These are phyloP conservation scores for Annona cherimola DNA, from an alignment of 164 flowering plant species.

Conservation along the genomic window DNA sequence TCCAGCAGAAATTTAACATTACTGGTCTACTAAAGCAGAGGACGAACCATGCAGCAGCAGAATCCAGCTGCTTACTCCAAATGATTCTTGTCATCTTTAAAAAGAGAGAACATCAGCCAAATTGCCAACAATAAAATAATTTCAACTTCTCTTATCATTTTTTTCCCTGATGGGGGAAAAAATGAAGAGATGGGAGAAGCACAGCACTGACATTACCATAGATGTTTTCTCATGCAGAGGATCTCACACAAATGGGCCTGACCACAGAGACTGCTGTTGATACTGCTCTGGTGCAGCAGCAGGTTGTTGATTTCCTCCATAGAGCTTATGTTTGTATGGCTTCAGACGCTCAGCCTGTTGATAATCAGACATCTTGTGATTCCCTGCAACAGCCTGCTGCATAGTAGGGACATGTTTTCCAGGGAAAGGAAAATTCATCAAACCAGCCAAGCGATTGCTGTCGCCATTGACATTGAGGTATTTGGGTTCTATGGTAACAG, in stretches of 20 bases:
- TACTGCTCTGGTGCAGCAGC: conserved; percentile 50
- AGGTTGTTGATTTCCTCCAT: conserved; percentile 31
- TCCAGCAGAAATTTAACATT: conserved; percentile 45
- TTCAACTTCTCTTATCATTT: neutral
- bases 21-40: conserved; percentile 36
- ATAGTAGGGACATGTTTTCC: conserved; percentile 63
- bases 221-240: conserved; percentile 2
- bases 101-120: neutral
- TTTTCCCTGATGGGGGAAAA: neutral
- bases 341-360: conserved; percentile 33
- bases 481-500: neutral
- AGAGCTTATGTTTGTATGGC: conserved; percentile 14
- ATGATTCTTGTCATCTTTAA: conserved; percentile 10
- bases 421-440: conserved; percentile 64
- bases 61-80: conserved; percentile 37
- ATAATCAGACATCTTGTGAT: conserved; percentile 33
- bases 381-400: conserved; percentile 38
- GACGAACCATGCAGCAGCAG: conserved; percentile 37
- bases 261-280: conserved; percentile 68
- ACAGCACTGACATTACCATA: neutral
- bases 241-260: conserved; percentile 68
- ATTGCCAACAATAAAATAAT: neutral
- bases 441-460: conserved; percentile 34
- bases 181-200: neutral
- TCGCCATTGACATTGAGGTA: conserved; percentile 8